Evolutionary conservation across 352 stramenopile genomes (phyloP), one percentile per base, ranked within the genome.

Genomic region (Phytopythium vexans): DNA sequence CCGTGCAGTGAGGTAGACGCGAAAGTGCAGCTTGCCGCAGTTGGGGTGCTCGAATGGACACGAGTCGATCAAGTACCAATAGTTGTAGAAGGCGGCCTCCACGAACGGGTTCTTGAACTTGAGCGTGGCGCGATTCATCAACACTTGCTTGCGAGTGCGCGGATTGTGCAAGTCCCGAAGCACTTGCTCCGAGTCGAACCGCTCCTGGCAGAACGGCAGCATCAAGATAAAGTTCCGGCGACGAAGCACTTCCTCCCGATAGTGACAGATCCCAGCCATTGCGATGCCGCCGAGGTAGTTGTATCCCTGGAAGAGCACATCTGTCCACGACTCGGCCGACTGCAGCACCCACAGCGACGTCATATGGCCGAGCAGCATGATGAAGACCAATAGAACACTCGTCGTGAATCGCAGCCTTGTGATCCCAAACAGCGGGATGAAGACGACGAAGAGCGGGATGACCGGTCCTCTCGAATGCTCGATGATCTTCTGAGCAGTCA

Each of bases 61-160:
- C 12, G 63, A 51, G 37, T 81, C 65, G 16, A 81, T 66, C 16
- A 81, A 47, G 43, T 81, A 81, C 68, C 71, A 81, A 31, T 71
- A 60, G 1, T 67, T 55, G 38, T 75, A 76, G 51, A 81, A 81
- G 8, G 66, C 52, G 9, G 66, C 64, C 48, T 81, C 71, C 10
- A 81, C 59, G 6, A 58, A 49, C 4, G 16, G 27, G 54, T 81
- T 62, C 41, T 63, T 63, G 54, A 81, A 81, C 43, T 73, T 73
- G 16, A 77, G 62, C 9, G 66, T 67, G 31, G 41, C 48, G 11
- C 57, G 56, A 1, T 61, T 52, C 58, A 78, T 60, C 7, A 78
- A 59, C 1, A 42, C 40, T 36, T 72, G 62, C 54, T 78, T 75
- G 51, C 68, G 72, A 10, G 63, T 55, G 7, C 56, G 56, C 14